These are phyloP conservation scores for Talaromyces islandicus DNA, from an alignment of 2,329 filamentous ascomycete species.

Conservation along the genomic window DNA sequence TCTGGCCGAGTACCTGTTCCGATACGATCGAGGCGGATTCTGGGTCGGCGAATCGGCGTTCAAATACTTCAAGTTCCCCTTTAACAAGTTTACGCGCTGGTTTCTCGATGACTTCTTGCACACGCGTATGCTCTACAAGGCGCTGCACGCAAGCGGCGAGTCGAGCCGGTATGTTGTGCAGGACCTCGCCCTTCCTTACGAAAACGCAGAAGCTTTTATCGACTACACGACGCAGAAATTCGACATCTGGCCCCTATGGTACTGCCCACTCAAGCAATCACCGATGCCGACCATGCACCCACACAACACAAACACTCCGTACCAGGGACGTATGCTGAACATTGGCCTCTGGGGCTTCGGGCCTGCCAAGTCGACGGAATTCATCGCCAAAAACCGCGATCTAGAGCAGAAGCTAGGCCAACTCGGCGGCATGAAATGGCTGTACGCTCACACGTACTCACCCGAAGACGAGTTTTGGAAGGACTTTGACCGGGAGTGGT, in stretches of 20 bases:
- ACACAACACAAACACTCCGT: conserved; percentile 7
- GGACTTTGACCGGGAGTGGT: conserved; percentile 34
- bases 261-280: conserved; percentile 45
- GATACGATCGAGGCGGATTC: conserved; percentile 58
- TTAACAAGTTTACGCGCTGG: conserved; percentile 54
- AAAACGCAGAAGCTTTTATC: conserved; percentile 47
- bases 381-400: conserved; percentile 62
- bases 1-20: conserved; percentile 33
- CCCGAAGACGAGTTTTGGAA: conserved; percentile 49
- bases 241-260: conserved; percentile 53
- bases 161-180: conserved; percentile 56
- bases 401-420: conserved; percentile 64
- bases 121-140: conserved; percentile 57
- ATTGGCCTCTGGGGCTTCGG: conserved; percentile 76
- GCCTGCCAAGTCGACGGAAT: conserved; percentile 49
- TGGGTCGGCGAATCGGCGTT: conserved; percentile 59
- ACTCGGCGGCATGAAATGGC: conserved; percentile 75
- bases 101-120: conserved; percentile 57
- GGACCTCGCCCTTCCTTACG: conserved; percentile 55
- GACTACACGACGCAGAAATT: conserved; percentile 43
- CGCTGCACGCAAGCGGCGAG: conserved; percentile 54
- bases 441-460: conserved; percentile 84
- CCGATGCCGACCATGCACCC: conserved; percentile 14
- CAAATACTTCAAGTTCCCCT: conserved; percentile 55
- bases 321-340: conserved; percentile 39